Conservation (phyloP, 2,329 filamentous ascomycete species). For the Thermochaetoides dissita region DNA sequence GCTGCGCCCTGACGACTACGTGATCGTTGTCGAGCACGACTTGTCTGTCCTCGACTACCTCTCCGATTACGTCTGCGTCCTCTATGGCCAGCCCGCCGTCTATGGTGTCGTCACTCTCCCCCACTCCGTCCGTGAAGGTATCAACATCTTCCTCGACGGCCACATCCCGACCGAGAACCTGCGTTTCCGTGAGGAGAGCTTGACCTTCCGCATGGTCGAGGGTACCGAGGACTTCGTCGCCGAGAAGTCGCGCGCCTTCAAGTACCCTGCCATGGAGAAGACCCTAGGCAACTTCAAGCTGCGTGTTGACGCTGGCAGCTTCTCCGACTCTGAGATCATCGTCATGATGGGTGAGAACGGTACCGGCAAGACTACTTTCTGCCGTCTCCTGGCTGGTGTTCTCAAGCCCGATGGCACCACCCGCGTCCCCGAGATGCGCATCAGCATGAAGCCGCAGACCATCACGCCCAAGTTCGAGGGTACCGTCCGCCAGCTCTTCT, state of each 20-base stretch:
- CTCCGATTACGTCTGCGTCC: constrained; percentile 93
- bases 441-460: constrained; percentile 98
- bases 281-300: constrained; percentile 81
- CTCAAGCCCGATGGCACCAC: constrained; percentile 74
- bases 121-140: constrained; percentile 91
- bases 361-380: constrained; percentile 91
- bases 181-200: constrained; percentile 91
- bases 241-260: constrained; percentile 74
- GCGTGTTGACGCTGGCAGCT: constrained; percentile 65
- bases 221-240: constrained; percentile 74
- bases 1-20: constrained; percentile 77
- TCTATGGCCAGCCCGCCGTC: constrained; percentile 88
- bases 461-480: constrained; percentile 97
- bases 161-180: constrained; percentile 97
- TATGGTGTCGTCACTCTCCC: constrained; percentile 97
- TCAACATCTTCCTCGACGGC: constrained; percentile 95
- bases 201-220: constrained; percentile 89
- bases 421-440: constrained; percentile 82
- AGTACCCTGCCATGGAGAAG: constrained; percentile 85
- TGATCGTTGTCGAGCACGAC: constrained; percentile 99
- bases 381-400: constrained; percentile 83
- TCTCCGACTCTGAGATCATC: constrained; percentile 96
- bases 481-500: constrained; percentile 93
- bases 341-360: constrained; percentile 99
- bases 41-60: constrained; percentile 96